Base-by-base conservation (phyloP, 1,284 basidiomycete genomes). In the Sutorius eximius region DNA sequence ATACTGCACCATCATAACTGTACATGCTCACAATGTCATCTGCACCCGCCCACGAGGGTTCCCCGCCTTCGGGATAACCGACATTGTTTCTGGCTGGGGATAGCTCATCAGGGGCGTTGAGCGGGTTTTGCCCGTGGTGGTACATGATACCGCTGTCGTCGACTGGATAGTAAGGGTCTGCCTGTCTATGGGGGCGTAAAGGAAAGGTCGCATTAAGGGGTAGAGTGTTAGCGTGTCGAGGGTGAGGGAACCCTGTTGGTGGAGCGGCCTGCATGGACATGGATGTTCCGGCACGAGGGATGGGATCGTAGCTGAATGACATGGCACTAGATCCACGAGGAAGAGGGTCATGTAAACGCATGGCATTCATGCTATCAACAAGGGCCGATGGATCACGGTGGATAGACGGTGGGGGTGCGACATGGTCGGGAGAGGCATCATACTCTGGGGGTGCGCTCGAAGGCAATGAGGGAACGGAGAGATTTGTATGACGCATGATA, bases 1-100 rank as follows among this genome's bases (percentile, higher is more conserved):
- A 69, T 24, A 42, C 36, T 48, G 55, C 51, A 49, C 74, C 73
- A 12, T 79, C 73, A 46, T 72, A 72, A 20, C 70, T 72, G 53
- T 75, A 74, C 51, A 70, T 57, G 56, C 60, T 70, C n/a, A 47
- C 57, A 33, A 62, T 49, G 47, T 73, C 69, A 36, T 69, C 65
- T 50, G 48, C 46, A 33, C 59, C 57, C 18, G 52, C 53, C 20
- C 48, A 65, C 20, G 34, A 27, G 27, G 42, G 22, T 22, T 62
- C 57, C 16, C 49, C 52, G 3, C 51, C 45, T 33, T 67, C 64
- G 44, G 29, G 16, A 16, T 68, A 65, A 33, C 55, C 53, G 22
- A 47, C 51, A 49, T 55, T 52, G 33, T 51, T 62, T 41, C 59
- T 61, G 42, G 48, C 59, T 22, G 56, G 57, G 20, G 59, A 59